Conservation (phyloP, 805 yeast genomes). For the Ogataea glucozyma region DNA sequence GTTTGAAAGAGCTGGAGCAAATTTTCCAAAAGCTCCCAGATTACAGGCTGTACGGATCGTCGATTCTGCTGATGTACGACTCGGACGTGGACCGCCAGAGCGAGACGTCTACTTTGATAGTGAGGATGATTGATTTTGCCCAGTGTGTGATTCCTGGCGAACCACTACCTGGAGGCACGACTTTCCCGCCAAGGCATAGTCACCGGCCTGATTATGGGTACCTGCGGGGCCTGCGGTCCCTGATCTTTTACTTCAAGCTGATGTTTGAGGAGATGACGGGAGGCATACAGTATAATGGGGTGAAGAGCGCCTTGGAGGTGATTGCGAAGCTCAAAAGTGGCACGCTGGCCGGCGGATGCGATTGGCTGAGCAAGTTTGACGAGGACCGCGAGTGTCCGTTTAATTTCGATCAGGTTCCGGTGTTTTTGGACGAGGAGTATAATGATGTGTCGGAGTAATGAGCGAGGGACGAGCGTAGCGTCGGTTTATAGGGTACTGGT, state of each 20-base stretch:
- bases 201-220: constrained; percentile 77
- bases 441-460: constrained; percentile 34
- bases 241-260: constrained; percentile 62
- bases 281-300: constrained; percentile 25
- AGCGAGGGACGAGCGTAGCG: no score
- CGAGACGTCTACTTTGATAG: constrained; percentile 33
- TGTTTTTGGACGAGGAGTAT: constrained; percentile 23
- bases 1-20: constrained; percentile 56
- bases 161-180: constrained; percentile 41
- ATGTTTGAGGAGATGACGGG: constrained; percentile 61
- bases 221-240: constrained; percentile 74
- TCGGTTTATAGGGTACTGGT: constrained; percentile 7
- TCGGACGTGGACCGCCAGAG: constrained; percentile 42
- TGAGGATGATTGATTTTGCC: constrained; percentile 94
- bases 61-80: constrained; percentile 86
- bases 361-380: constrained; percentile 38
- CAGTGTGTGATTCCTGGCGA: constrained; percentile 78
- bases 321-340: constrained; percentile 22
- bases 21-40: constrained; percentile 62
- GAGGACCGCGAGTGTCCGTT: constrained; percentile 26
- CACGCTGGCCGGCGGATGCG: constrained; percentile 24
- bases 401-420: constrained; percentile 27
- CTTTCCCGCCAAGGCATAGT: constrained; percentile 73
- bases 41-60: constrained; percentile 89
- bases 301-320: constrained; percentile 20